Conservation (phyloP, 208 protist species). For the Leishmania mexicana region DNA sequence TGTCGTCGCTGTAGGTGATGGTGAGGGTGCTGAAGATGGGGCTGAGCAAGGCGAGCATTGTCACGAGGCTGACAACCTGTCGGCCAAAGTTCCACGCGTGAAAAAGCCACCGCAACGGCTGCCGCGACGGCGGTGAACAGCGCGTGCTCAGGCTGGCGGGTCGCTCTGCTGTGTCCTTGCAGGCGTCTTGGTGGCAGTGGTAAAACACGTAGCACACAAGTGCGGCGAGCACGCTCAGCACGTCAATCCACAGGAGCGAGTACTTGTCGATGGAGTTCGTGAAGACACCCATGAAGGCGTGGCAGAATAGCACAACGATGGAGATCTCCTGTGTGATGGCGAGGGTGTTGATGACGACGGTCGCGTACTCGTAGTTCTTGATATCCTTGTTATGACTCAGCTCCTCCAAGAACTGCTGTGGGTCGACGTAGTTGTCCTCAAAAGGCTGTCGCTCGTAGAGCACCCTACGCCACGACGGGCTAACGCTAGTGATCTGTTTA, state of each 20-base stretch:
- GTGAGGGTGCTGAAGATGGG: constrained; percentile 87
- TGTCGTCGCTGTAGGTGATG: constrained; percentile 87
- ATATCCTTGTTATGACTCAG: constrained; percentile 83
- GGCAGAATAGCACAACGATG: constrained; percentile 85
- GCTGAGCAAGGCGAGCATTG: constrained; percentile 70
- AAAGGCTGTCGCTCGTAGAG: constrained; percentile 87
- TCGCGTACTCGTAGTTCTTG: constrained; percentile 67
- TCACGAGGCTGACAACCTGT: constrained; percentile 58
- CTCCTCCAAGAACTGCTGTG: constrained; percentile 76
- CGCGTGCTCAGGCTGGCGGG: constrained; percentile 22
- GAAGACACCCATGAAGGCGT: constrained; percentile 65
- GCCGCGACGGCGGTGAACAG: constrained; percentile 13
- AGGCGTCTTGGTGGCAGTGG: constrained; percentile 28
- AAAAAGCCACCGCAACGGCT: constrained; percentile 32
- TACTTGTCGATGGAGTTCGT: constrained; percentile 37
- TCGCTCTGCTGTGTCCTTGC: constrained; percentile 19
- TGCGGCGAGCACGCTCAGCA: constrained; percentile 27
- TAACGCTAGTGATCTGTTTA: not conserved
- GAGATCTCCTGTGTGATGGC: constrained; percentile 88
- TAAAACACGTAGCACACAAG: constrained; percentile 32
- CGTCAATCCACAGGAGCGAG: constrained; percentile 67
- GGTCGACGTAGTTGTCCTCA: constrained; percentile 93
- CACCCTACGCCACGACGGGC: constrained; percentile 70
- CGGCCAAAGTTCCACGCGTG: constrained; percentile 53
- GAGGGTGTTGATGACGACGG: constrained; percentile 84